phyloP scores from a whole-genome alignment of 768 basidiomycete genomes.

The Sistotremastrum niveocremeum region DNA sequence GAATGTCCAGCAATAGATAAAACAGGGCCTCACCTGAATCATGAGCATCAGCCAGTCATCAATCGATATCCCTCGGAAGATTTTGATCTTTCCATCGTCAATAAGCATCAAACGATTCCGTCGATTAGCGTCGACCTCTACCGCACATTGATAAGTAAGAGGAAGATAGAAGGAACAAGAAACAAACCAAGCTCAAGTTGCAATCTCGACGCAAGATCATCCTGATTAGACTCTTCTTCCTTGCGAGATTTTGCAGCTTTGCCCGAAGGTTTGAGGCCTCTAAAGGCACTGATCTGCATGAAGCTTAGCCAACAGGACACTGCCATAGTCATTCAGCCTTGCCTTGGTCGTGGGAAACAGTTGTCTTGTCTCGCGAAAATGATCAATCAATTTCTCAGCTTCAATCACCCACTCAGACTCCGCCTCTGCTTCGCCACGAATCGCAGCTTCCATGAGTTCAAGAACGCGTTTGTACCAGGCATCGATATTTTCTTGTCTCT shows the following conservation, averaged over 20 bases:
- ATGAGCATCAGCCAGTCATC: conserved; percentile 78
- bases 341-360: conserved; percentile 73
- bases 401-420: conserved; percentile 68
- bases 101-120: no score
- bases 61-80: conserved; percentile 72
- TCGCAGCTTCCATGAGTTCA: conserved; percentile 48
- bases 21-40: conserved; percentile 52
- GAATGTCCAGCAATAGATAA: not conserved
- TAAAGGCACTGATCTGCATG: conserved; percentile 38
- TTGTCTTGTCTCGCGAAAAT: conserved; percentile 75
- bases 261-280: conserved; percentile 46
- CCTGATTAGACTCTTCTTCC: conserved; percentile 45
- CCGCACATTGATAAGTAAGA: no score
- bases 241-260: conserved; percentile 16
- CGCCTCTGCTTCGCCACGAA: conserved; percentile 35
- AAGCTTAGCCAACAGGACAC: not conserved
- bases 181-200: conserved; percentile 58
- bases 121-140: no score
- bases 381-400: conserved; percentile 77
- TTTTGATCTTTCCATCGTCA: conserved; percentile 34
- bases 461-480: conserved; percentile 44
- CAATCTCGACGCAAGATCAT: conserved; percentile 61
- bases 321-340: conserved; percentile 12
- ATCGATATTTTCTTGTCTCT: conserved; percentile 52
- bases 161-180: not conserved